These are phyloP conservation scores for Ceratocystis smalleyi DNA, from an alignment of 2,329 filamentous ascomycete genomes.

Conservation along the genomic window DNA sequence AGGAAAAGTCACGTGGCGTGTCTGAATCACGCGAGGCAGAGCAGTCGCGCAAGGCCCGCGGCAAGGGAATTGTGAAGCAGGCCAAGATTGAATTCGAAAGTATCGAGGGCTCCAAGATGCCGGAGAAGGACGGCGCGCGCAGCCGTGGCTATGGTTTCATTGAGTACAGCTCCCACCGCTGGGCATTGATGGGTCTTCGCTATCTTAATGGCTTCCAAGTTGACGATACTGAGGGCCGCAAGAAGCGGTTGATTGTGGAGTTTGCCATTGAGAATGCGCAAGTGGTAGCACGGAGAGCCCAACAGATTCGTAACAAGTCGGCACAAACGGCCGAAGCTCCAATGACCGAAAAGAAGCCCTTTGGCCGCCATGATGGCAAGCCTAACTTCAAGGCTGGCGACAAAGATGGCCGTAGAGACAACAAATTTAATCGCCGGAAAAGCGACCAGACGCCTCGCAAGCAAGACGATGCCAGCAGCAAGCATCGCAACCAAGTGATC, in stretches of 20 bases:
- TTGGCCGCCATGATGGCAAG: not conserved
- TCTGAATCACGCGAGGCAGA: slow-evolving; percentile 71
- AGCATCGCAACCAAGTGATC: slow-evolving; percentile 15
- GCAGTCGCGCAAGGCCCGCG: slow-evolving; percentile 59
- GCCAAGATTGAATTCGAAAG: slow-evolving; percentile 92
- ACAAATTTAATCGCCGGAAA: slow-evolving; percentile 11
- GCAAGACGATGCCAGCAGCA: slow-evolving; percentile 25
- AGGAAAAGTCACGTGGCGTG: slow-evolving; percentile 68
- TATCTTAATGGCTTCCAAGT: slow-evolving; percentile 72
- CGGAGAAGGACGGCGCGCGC: slow-evolving; percentile 63
- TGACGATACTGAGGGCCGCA: slow-evolving; percentile 52
- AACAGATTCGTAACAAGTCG: slow-evolving; percentile 10
- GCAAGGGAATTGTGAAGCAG: slow-evolving; percentile 77
- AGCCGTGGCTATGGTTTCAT: slow-evolving; percentile 94
- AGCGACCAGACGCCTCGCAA: slow-evolving; percentile 22
- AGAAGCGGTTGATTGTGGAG: slow-evolving; percentile 82
- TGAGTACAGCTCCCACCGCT: slow-evolving; percentile 86
- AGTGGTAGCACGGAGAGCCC: slow-evolving; percentile 60
- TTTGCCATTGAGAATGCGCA: slow-evolving; percentile 98
- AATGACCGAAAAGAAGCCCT: slow-evolving; percentile 2
- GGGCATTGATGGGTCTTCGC: slow-evolving; percentile 83
- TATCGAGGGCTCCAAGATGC: slow-evolving; percentile 66
- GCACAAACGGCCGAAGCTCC: not conserved
- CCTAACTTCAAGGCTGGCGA: not conserved
- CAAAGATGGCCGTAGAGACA: slow-evolving; percentile 17